phyloP scores from a whole-genome alignment of 495 filamentous ascomycete species.

The Aspergillus saccharolyticus region DNA sequence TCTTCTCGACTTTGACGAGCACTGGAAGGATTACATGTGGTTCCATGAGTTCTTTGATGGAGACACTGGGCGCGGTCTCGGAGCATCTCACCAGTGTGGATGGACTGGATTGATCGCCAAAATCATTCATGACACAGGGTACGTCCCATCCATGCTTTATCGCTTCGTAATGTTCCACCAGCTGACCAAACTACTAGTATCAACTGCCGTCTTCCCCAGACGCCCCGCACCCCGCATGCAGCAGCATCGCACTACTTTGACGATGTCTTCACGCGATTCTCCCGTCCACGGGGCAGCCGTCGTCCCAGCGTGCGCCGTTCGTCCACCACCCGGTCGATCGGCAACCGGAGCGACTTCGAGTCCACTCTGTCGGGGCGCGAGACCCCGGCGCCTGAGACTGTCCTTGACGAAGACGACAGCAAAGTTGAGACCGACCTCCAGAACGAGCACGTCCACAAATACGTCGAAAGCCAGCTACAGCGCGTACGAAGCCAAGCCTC shows the following conservation, averaged over 20 bases:
- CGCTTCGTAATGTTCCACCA: slow-evolving; percentile 1
- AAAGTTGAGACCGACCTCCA: slow-evolving; percentile 41
- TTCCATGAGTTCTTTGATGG: slow-evolving; percentile 98
- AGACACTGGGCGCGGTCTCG: slow-evolving; percentile 81
- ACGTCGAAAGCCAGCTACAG: slow-evolving; percentile 66
- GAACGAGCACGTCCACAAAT: slow-evolving; percentile 62
- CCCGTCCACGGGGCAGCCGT: slow-evolving; percentile 34
- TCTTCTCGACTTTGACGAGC: slow-evolving; percentile 77
- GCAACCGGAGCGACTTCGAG: slow-evolving; percentile 75
- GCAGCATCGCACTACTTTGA: slow-evolving; percentile 93
- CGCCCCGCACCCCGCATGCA: slow-evolving; percentile 75
- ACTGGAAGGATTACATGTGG: slow-evolving; percentile 92
- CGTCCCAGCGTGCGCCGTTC: slow-evolving; percentile 64
- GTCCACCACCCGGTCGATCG: slow-evolving; percentile 81
- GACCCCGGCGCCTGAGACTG: slow-evolving; percentile 23
- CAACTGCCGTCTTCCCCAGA: slow-evolving; percentile 88
- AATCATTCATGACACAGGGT: slow-evolving; percentile 96
- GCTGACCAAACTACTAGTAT: slow-evolving; percentile 47
- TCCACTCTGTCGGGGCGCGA: slow-evolving; percentile 31
- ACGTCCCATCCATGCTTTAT: slow-evolving; percentile 29
- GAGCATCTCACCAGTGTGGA: slow-evolving; percentile 91
- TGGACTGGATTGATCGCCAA: slow-evolving; percentile 97
- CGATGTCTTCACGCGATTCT: slow-evolving; percentile 64
- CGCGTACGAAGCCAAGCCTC: slow-evolving; percentile 52
- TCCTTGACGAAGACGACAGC: slow-evolving; percentile 30